A percentile compares a stretch with the other conserved stretches of the same genome.
phyloP scores from a whole-genome alignment of 495 filamentous ascomycete species.

The Aspergillus olivimuriae region DNA sequence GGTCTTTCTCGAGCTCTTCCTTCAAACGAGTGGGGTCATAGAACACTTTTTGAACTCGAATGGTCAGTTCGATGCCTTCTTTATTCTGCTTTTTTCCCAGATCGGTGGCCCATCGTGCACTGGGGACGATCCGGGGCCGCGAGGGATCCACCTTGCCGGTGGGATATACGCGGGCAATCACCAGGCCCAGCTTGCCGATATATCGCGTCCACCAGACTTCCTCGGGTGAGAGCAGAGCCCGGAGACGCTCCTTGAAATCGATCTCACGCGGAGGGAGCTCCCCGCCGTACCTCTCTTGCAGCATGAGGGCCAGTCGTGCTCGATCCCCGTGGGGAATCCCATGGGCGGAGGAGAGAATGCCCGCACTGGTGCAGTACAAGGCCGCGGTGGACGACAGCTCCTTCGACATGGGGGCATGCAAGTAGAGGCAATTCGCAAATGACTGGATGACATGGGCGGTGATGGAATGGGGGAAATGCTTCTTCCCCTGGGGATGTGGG shows the following conservation, averaged over 20 bases:
- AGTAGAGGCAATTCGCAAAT: conserved; percentile 47
- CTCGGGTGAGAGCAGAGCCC: conserved; percentile 37
- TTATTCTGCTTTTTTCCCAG: conserved; percentile 25
- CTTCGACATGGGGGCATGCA: conserved; percentile 43
- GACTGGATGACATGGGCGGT: conserved; percentile 43
- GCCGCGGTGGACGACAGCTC: conserved; percentile 56
- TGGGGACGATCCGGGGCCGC: conserved; percentile 23
- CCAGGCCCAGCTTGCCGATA: conserved; percentile 37
- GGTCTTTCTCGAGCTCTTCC: conserved; percentile 19
- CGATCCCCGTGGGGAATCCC: conserved; percentile 68
- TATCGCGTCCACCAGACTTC: conserved; percentile 59
- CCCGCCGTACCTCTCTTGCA: conserved; percentile 73
- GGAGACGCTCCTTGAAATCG: conserved; percentile 39
- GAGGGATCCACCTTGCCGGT: conserved; percentile 22
- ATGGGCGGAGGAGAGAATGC: conserved; percentile 57
- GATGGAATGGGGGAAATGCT: conserved; percentile 29
- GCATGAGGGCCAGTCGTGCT: conserved; percentile 62
- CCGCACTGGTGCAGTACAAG: conserved; percentile 65
- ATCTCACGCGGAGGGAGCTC: conserved; percentile 51
- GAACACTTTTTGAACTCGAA: conserved; percentile 21
- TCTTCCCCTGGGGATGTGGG: conserved; percentile 22
- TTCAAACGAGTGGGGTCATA: conserved; percentile 25
- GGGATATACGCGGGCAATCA: conserved; percentile 23
- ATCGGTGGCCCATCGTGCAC: conserved; percentile 17
- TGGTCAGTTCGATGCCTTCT: conserved; percentile 18